A percentile compares a stretch with the other conserved stretches of the same genome.
Evolutionary conservation across 371 early-diverging fungal genomes (phyloP).

Genomic region (Sporodiniella umbellata): DNA sequence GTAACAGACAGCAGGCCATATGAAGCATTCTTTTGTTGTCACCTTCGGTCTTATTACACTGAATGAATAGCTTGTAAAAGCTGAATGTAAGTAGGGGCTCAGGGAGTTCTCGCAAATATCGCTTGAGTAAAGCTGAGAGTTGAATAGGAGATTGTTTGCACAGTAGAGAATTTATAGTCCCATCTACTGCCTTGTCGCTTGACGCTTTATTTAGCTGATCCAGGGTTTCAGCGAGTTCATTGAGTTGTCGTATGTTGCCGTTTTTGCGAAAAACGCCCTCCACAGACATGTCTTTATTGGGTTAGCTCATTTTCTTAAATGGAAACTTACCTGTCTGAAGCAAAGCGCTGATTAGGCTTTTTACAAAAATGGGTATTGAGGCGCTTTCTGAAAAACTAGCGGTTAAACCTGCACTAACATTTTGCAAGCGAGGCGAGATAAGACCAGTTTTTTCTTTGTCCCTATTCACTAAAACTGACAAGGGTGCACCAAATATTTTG

Average conservation of each 20-base stretch:
- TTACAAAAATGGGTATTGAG: slow-evolving; percentile 81
- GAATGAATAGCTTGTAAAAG: slow-evolving; percentile 77
- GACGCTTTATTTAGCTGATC: slow-evolving; percentile 3
- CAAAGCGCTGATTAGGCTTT: slow-evolving; percentile 72
- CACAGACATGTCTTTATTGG: slow-evolving; percentile 68
- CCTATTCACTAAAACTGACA: slow-evolving; percentile 26
- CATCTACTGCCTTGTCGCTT: background rate
- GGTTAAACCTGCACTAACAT: slow-evolving; percentile 55
- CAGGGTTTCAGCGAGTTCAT: slow-evolving; percentile 67
- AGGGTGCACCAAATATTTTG: slow-evolving; percentile 44
- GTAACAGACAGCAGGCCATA: slow-evolving; percentile 78
- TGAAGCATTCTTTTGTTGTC: slow-evolving; percentile 66
- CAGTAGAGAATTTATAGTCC: slow-evolving; percentile 16
- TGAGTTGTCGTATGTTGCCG: slow-evolving; percentile 90
- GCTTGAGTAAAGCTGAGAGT: slow-evolving; percentile 91
- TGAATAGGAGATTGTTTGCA: slow-evolving; percentile 80
- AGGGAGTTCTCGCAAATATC: slow-evolving; percentile 92
- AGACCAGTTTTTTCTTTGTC: slow-evolving; percentile 49
- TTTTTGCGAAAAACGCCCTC: slow-evolving; percentile 98
- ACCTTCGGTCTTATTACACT: slow-evolving; percentile 52
- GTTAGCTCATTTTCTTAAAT: background rate
- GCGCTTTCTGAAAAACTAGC: slow-evolving; percentile 36
- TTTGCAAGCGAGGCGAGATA: background rate
- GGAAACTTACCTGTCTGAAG: slow-evolving; percentile 64
- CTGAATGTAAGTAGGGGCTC: slow-evolving; percentile 91